Evolutionary conservation across 2,329 filamentous ascomycete species (phyloP).

Genomic region (Exserohilum turcica): DNA sequence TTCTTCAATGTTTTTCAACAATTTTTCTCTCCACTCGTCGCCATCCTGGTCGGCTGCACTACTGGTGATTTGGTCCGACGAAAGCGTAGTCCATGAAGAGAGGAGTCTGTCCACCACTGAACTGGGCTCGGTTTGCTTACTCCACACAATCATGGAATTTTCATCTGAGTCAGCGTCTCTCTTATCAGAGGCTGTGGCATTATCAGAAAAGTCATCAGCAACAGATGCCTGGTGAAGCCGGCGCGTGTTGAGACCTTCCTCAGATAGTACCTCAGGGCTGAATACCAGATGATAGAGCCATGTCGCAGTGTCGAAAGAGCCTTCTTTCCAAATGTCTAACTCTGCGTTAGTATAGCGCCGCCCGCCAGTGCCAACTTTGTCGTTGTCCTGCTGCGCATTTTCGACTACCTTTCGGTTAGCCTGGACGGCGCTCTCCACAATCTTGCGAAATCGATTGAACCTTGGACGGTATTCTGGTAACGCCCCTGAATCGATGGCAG

Average conservation of each 20-base stretch:
- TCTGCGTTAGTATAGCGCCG: constrained; percentile 3
- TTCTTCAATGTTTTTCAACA: neutral
- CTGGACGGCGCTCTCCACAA: constrained; percentile 26
- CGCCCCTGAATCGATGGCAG: neutral
- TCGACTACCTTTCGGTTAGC: constrained; percentile 23
- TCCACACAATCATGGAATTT: constrained; percentile 7
- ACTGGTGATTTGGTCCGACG: constrained; percentile 10
- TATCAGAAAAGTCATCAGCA: neutral
- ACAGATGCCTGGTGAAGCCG: constrained; percentile 4
- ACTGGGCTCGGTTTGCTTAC: constrained; percentile 14
- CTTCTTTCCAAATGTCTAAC: constrained; percentile 18
- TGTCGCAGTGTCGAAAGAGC: constrained; percentile 24
- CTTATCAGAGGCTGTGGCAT: neutral
- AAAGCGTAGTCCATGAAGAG: constrained; percentile 20
- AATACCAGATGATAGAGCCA: constrained; percentile 31
- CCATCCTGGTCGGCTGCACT: constrained; percentile 10
- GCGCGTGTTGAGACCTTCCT: neutral
- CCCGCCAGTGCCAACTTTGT: constrained; percentile 2
- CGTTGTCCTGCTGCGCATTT: constrained; percentile 17
- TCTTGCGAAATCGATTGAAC: constrained; percentile 22
- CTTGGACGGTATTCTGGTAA: neutral
- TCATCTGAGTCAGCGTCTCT: neutral
- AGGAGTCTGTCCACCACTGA: constrained; percentile 24
- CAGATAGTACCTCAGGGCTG: neutral
- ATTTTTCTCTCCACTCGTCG: constrained; percentile 1